Evolutionary conservation across 2,329 filamentous ascomycete species (phyloP), one percentile per base, ranked within the genome.

Genomic region (Diplodia intermedia): DNA sequence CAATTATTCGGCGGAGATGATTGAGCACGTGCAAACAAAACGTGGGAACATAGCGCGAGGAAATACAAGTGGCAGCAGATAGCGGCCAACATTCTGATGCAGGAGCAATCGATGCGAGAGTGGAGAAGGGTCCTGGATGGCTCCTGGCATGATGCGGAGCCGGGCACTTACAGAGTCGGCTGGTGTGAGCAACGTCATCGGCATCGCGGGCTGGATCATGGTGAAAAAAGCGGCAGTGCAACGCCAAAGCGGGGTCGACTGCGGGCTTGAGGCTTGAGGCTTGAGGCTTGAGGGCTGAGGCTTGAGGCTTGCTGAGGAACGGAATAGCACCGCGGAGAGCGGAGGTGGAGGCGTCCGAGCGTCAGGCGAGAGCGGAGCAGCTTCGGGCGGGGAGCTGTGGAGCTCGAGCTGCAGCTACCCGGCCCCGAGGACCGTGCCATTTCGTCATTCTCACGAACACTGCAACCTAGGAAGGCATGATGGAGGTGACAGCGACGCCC

Each of bases 1-100:
- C 75, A 73, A 57, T 70, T 67, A 1, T 69, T 9, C 8, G 70
- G 47, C 14, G 65, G 33, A 14, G 43, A 20, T 4, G 55, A 14
- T 63, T 29, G 47, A 14, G 65, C 43, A 3, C 26, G 14, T 61
- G 36, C 14, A 29, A 26, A 18, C 3, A 29, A 2, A 14, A 62
- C 3, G 26, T 23, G 40, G 29, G 40, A 14, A 33, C 4, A 63
- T 5, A 63, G 47, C 7, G 56, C 40, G n/a, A 61, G 56, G 6
- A 61, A 26, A 49, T 29, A 61, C 15, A 61, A 49, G 31, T 33
- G 8, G 8, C 31, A 33, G 12, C 50, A 62, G 29, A 63, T 23
- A 6, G 49, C 29, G n/a, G 8, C 4, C 26, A 63, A n/a, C 60
- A 63, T 63, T 11, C 11, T 52, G 43, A 38, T 4, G 8, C 9